Percentiles rank a stretch among this genome's conserved stretches.
These are phyloP conservation scores for Aspergillus tamarii DNA, from an alignment of 2,329 filamentous ascomycete species.

Conservation along the genomic window DNA sequence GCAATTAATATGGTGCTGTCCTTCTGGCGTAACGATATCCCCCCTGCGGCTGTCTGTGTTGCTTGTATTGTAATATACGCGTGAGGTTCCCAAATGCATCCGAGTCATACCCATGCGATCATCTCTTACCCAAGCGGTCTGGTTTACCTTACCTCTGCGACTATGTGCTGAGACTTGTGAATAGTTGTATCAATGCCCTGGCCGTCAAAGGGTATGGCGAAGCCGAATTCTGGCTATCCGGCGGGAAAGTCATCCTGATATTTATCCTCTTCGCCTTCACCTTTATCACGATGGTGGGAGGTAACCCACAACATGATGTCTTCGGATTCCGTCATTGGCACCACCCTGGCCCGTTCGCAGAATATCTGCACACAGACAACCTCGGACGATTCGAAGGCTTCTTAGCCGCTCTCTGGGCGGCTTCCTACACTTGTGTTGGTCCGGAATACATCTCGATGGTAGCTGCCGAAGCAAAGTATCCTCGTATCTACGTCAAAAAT, in stretches of 20 bases:
- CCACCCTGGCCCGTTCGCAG: constrained; percentile 67
- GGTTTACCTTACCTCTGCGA: neutral
- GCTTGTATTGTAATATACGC: constrained; percentile 32
- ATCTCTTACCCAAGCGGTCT: neutral
- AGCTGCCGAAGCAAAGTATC: constrained; percentile 70
- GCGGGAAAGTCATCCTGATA: constrained; percentile 69
- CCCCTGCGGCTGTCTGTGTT: constrained; percentile 39
- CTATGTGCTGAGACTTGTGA: constrained; percentile 5
- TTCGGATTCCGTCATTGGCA: constrained; percentile 71
- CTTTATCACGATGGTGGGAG: constrained; percentile 78
- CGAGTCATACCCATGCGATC: neutral
- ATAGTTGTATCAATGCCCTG: constrained; percentile 64
- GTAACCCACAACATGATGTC: constrained; percentile 69
- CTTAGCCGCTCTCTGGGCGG: constrained; percentile 72
- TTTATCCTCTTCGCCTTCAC: constrained; percentile 72
- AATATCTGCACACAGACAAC: constrained; percentile 62
- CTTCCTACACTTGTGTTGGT: constrained; percentile 65
- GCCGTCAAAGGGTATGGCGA: constrained; percentile 73
- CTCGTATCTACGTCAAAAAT: constrained; percentile 67
- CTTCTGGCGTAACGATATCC: constrained; percentile 44
- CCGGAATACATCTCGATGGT: constrained; percentile 65
- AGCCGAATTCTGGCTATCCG: constrained; percentile 53
- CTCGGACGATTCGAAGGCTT: constrained; percentile 60
- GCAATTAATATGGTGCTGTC: constrained; percentile 46
- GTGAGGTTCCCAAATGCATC: constrained; percentile 20